phyloP scores from a whole-genome alignment of 495 filamentous ascomycete genomes.

The Lichina pygmaea region DNA sequence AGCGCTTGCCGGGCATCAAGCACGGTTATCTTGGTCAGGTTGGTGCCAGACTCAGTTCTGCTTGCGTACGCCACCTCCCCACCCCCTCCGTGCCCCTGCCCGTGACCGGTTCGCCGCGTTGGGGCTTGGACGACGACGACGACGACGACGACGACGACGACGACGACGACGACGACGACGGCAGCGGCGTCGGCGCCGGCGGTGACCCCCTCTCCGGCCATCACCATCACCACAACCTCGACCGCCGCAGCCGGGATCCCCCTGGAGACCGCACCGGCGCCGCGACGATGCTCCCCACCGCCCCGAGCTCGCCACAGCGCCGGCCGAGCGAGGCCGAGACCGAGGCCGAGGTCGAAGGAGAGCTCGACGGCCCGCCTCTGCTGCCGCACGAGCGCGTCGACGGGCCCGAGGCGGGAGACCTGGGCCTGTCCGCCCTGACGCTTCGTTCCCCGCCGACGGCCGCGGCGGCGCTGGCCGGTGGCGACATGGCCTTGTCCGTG shows the following conservation, averaged over 20 bases:
- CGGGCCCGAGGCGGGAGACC: slow-evolving; percentile 1
- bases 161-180: slow-evolving; percentile 10
- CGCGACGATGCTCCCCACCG: slow-evolving; percentile 3
- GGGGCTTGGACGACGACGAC: neutral
- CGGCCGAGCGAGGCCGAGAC: neutral
- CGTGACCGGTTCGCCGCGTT: slow-evolving; percentile 12
- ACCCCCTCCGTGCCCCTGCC: slow-evolving; percentile 15
- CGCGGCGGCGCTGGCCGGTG: slow-evolving; percentile 4
- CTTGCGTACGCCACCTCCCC: no score
- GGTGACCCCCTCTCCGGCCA: neutral
- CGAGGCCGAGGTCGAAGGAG: neutral
- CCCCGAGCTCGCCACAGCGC: slow-evolving; percentile 6
- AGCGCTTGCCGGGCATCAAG: slow-evolving; percentile 71
- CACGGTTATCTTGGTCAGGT: slow-evolving; percentile 89
- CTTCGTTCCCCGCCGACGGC: neutral
- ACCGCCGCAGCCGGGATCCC: neutral
- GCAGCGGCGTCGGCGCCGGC: neutral
- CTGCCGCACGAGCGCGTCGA: slow-evolving; percentile 19
- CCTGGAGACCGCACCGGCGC: neutral
- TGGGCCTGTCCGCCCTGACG: slow-evolving; percentile 1
- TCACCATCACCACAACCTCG: slow-evolving; percentile 10
- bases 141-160: neutral
- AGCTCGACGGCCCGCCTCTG: slow-evolving; percentile 22
- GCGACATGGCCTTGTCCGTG: neutral
- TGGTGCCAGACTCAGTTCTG: slow-evolving; percentile 36